phyloP scores from a whole-genome alignment of 345 rosid species.

The Moricandia moricandioides region DNA sequence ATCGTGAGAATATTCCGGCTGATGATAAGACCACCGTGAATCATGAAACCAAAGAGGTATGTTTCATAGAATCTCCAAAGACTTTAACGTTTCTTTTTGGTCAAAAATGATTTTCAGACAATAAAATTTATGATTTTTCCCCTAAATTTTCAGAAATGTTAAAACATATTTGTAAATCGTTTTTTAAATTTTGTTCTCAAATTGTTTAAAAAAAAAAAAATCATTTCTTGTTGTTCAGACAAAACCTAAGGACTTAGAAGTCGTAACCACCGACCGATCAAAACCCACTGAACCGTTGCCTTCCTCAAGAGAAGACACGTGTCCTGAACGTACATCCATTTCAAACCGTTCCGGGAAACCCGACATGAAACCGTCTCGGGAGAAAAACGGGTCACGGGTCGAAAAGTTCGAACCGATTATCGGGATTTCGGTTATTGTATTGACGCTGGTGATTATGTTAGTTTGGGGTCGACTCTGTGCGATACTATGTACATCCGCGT shows the following conservation, averaged over 20 bases:
- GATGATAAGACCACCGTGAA: constrained; percentile 11
- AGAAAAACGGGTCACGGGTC: constrained; percentile 35
- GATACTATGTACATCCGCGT: constrained; percentile 59
- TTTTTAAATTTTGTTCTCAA: neutral
- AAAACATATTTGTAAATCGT: neutral
- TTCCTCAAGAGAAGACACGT: constrained; percentile 19
- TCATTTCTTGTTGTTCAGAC: constrained; percentile 30
- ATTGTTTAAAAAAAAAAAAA: neutral
- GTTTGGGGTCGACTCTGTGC: constrained; percentile 68
- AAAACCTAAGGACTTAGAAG: constrained; percentile 20
- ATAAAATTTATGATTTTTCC: neutral
- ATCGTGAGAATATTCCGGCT: constrained; percentile 25
- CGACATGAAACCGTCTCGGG: constrained; percentile 35
- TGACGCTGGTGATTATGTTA: constrained; percentile 52
- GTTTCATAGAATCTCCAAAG: neutral
- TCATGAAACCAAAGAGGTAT: constrained; percentile 26
- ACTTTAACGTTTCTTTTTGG: neutral
- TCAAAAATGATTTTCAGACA: neutral
- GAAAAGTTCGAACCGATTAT: constrained; percentile 40
- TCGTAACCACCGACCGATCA: constrained; percentile 27
- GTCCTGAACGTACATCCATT: constrained; percentile 15
- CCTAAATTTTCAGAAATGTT: neutral
- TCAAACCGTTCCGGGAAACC: constrained; percentile 28
- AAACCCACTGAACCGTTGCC: constrained; percentile 15
- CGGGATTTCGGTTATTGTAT: constrained; percentile 55